Evolutionary conservation across 2,329 filamentous ascomycete genomes (phyloP), one percentile per base, ranked within the genome.

Genomic region (Neofusicoccum sp.): DNA sequence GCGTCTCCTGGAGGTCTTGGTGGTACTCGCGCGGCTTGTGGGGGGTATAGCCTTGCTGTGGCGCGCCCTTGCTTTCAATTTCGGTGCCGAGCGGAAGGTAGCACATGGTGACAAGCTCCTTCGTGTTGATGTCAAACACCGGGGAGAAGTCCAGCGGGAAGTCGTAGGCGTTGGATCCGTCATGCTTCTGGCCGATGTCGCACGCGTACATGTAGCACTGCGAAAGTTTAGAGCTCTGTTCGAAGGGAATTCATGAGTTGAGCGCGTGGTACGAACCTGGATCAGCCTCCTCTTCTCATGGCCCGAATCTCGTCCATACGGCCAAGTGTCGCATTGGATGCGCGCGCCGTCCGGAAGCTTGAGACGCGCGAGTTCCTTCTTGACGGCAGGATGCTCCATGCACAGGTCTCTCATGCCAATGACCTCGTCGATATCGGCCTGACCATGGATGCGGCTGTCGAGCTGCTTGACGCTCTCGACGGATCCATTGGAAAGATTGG

Each of bases 121-220:
- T 79, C 65, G 3, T 84, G 71, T 2, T 79, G 69, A 63, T 81
- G 77, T 6, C 80, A 81, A 49, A 81, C 76, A 65, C 84, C 81
- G 6, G 80, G 79, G 47, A 76, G 79, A 24, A 85, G 73, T 58
- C 84, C 79, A 7, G 85, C 74, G 84, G 83, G 59, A 84, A 84
- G 3, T 83, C 82, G 65, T 85, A 85, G 68, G 82, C 80, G 65
- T 86, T 85, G 34, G 81, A 40, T 11, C 34, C 49, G 6, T 20
- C 78, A 60, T 84, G 81, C 0, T 70, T 67, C 33, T 81, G 73
- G 0, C 75, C 69, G 0, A 72, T 58, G 66, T 43, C 74, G 61
- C 76, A 74, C 58, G 74, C 66, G 57, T 75, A 75, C 45, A 75
- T 73, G 68, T 71, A 76, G 61, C 73, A 77, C 73, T 76, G 12